A percentile compares a stretch with the other conserved stretches of the same genome.
phyloP scores from a whole-genome alignment of 768 basidiomycete species.

The Suillus subaureus region DNA sequence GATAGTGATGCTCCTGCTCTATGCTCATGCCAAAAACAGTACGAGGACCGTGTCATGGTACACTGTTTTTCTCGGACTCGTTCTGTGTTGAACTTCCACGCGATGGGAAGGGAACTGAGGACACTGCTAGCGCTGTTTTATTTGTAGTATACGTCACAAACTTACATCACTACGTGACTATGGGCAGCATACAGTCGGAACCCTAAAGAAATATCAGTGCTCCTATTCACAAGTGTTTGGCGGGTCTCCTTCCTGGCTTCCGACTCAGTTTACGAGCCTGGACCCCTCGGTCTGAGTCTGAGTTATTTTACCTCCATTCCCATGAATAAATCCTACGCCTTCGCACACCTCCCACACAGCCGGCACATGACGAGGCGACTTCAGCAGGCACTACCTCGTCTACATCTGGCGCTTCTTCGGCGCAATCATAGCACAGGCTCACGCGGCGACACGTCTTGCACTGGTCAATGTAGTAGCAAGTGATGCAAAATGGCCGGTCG shows the following conservation, averaged over 20 bases:
- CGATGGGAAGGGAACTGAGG: slow-evolving; percentile 22
- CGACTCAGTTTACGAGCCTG: not conserved
- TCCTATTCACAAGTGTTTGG: not conserved
- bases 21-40: slow-evolving; percentile 22
- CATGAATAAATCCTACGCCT: not conserved
- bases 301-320: not conserved
- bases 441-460: not conserved
- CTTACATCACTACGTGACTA: not conserved
- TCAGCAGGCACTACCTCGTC: not conserved
- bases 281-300: not conserved
- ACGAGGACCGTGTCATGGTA: slow-evolving; percentile 40
- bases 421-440: not conserved
- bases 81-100: slow-evolving; percentile 39
- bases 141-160: not conserved
- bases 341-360: not conserved
- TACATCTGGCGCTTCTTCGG: not conserved
- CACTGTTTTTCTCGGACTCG: slow-evolving; percentile 38
- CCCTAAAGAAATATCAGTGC: not conserved
- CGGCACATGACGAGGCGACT: not conserved
- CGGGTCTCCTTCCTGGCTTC: not conserved
- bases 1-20: not conserved
- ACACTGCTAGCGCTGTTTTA: not conserved
- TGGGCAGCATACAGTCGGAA: not conserved
- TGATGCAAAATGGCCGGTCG: not conserved
- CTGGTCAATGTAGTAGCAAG: not conserved